A percentile compares a stretch with the other conserved stretches of the same genome.
Evolutionary conservation across 2,329 filamentous ascomycete species (phyloP).

Genomic region (Monosporascus ibericus): DNA sequence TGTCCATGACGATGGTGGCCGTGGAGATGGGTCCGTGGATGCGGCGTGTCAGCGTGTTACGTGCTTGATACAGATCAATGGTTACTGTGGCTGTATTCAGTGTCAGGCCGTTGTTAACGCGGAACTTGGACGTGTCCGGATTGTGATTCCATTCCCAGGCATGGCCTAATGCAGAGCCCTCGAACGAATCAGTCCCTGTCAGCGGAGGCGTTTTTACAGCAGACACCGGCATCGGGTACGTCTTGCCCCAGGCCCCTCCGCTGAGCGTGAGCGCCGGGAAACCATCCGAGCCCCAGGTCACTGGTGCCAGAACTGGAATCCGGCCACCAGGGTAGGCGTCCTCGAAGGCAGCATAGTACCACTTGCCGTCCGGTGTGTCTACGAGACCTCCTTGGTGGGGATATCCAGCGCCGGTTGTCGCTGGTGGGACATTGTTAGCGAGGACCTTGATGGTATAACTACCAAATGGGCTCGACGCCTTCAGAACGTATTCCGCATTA

Average conservation of each 20-base stretch:
- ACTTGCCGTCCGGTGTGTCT: slow-evolving; percentile 42
- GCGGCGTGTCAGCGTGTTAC: slow-evolving; percentile 43
- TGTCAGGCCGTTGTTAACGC: slow-evolving; percentile 36
- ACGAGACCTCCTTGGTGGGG: slow-evolving; percentile 53
- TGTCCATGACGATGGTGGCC: slow-evolving; percentile 46
- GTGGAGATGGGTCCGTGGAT: slow-evolving; percentile 38
- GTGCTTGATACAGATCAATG: slow-evolving; percentile 39
- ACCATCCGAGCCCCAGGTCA: slow-evolving; percentile 46
- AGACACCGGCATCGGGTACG: slow-evolving; percentile 33
- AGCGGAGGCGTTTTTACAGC: slow-evolving; percentile 19
- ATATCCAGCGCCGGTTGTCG: slow-evolving; percentile 37
- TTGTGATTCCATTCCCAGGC: slow-evolving; percentile 60
- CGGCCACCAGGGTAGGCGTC: slow-evolving; percentile 51
- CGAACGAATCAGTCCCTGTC: slow-evolving; percentile 40
- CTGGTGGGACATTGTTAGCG: slow-evolving; percentile 33
- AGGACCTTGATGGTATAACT: slow-evolving; percentile 43
- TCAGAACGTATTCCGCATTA: slow-evolving; percentile 41
- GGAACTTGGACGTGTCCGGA: slow-evolving; percentile 42
- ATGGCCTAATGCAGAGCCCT: slow-evolving; percentile 31
- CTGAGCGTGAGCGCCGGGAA: slow-evolving; percentile 39
- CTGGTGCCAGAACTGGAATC: slow-evolving; percentile 49
- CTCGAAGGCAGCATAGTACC: slow-evolving; percentile 55
- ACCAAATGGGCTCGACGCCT: slow-evolving; percentile 43
- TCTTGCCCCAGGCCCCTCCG: slow-evolving; percentile 40
- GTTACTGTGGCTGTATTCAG: slow-evolving; percentile 47